Evolutionary conservation across 768 basidiomycete genomes (phyloP), one percentile per base, ranked within the genome.

Genomic region (Collybiopsis confluens): DNA sequence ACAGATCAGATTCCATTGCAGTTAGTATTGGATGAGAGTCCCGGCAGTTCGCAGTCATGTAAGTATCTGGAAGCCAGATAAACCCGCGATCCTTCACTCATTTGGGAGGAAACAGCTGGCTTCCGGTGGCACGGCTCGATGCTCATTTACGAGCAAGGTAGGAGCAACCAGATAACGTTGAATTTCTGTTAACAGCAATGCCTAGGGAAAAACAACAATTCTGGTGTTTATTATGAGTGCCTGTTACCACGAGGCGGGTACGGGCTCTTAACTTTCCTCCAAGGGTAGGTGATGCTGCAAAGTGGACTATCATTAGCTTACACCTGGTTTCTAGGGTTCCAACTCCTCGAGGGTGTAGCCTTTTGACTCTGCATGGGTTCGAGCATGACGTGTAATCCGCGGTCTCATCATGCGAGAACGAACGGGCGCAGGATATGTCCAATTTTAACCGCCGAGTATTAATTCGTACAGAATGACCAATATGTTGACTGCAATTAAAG

Each of bases 391-490:
- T 35, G n/a, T 44, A 45, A 37, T 37, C n/a, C 16, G 18, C 2
- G 18, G 18, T 6, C 13, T 40, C 6, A n/a, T n/a, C n/a, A n/a
- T n/a, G n/a, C n/a, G n/a, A n/a, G n/a, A n/a, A n/a, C n/a, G n/a
- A n/a, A n/a, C n/a, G n/a, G n/a, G n/a, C n/a, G 20, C 23, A 26
- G 30, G 30, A 27, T 11, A 26, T 20, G 18, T 45, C 7, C 20
- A 30, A 36, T 24, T 26, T 35, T 48, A 48, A 48, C 47, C 47
- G 26, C 47, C 47, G 8, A 48, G 35, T 48, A 37, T 35, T 44
- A 96, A 70, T 71, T 94, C 92, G 68, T 92, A 95, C 58, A 87
- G 62, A 61, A 97, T 94, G 60, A 98, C 83, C 61, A 91, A 68
- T 50, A 93, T 79, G 70, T 98, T 98, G 46, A 90, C 64, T 33